phyloP scores from a whole-genome alignment of 352 stramenopile species.

The Phytophthora fragariaefolia region DNA sequence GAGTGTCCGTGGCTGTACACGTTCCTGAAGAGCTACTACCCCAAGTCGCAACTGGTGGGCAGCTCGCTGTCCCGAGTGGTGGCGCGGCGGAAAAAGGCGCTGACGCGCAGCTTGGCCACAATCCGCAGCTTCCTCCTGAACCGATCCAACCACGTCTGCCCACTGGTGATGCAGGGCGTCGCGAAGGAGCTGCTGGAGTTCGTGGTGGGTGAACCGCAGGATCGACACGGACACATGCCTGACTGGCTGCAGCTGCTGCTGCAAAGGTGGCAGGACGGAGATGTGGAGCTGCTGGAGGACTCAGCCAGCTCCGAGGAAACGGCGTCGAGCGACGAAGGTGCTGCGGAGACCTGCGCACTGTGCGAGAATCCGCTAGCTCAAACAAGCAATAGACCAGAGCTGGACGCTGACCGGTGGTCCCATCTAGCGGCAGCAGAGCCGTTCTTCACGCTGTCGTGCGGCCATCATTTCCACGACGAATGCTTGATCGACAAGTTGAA shows the following conservation, averaged over 20 bases:
- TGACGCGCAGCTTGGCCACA: slow-evolving; percentile 48
- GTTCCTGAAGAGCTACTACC: slow-evolving; percentile 52
- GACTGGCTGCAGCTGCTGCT: slow-evolving; percentile 28
- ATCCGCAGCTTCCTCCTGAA: slow-evolving; percentile 49
- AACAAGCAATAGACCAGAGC: not conserved
- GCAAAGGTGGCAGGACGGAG: slow-evolving; percentile 35
- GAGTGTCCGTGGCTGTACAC: slow-evolving; percentile 48
- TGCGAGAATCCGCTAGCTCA: slow-evolving; percentile 30
- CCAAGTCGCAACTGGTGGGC: slow-evolving; percentile 46
- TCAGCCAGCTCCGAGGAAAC: slow-evolving; percentile 29
- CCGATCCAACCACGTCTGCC: slow-evolving; percentile 43
- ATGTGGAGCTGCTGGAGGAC: slow-evolving; percentile 22
- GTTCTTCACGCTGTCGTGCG: slow-evolving; percentile 56
- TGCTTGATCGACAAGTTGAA: slow-evolving; percentile 71
- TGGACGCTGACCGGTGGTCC: slow-evolving; percentile 16
- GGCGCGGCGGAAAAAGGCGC: slow-evolving; percentile 40
- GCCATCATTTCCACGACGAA: slow-evolving; percentile 76
- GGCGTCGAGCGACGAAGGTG: slow-evolving; percentile 12
- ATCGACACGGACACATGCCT: slow-evolving; percentile 24
- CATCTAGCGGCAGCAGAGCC: slow-evolving; percentile 23
- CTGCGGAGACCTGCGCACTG: slow-evolving; percentile 23
- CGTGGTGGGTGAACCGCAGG: slow-evolving; percentile 23
- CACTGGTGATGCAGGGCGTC: slow-evolving; percentile 35
- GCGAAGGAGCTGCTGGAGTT: slow-evolving; percentile 43
- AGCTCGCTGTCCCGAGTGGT: slow-evolving; percentile 39